phyloP scores from a whole-genome alignment of 225 moss, liverwort and hornwort species.

The Thuidium tamariscinum region DNA sequence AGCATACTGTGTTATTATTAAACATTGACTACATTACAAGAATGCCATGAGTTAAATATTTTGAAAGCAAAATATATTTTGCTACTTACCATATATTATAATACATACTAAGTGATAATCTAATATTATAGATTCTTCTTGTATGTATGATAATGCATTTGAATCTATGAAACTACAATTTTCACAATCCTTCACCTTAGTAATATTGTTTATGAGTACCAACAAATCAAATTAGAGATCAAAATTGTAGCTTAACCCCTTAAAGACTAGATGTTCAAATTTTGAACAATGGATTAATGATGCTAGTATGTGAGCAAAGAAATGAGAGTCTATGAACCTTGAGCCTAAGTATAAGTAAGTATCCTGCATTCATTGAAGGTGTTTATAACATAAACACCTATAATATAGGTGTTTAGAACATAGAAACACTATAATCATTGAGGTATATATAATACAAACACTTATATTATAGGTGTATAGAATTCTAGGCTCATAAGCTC shows the following conservation, averaged over 20 bases:
- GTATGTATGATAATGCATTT: not conserved
- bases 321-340: too few species aligned
- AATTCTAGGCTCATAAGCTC: too few species aligned
- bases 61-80: not conserved
- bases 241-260: not conserved
- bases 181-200: not conserved
- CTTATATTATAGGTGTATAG: too few species aligned
- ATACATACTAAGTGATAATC: fast-evolving
- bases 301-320: too few species aligned
- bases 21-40: not conserved
- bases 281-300: not conserved
- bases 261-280: fast-evolving
- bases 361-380: too few species aligned
- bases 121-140: not conserved
- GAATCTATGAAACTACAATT: too few species aligned
- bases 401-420: too few species aligned
- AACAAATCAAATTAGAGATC: fast-evolving
- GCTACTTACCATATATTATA: not conserved
- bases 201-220: not conserved
- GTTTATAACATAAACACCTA: too few species aligned
- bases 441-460: too few species aligned
- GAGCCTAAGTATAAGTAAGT: too few species aligned
- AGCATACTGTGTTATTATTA: too few species aligned
- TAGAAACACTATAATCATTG: too few species aligned
- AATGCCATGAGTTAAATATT: fast-evolving